Percentiles rank a stretch among this genome's conserved stretches.
These are phyloP conservation scores for Fusarium circinatum DNA, from an alignment of 2,329 filamentous ascomycete species.

Conservation along the genomic window DNA sequence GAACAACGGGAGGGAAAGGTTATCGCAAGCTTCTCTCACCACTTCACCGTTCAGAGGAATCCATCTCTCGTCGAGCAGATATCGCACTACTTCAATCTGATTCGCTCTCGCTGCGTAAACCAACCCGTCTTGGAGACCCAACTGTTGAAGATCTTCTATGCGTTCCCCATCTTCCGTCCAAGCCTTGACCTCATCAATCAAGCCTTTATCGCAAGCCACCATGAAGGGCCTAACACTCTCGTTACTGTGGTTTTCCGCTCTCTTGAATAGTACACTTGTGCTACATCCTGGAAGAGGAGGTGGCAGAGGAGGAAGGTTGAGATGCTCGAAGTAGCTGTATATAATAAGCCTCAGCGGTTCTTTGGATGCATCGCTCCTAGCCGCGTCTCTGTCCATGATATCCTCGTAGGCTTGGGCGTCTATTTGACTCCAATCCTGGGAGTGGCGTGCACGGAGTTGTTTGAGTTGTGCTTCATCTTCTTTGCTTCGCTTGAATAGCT, in stretches of 20 bases:
- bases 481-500: not conserved
- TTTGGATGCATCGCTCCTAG: not conserved
- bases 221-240: not conserved
- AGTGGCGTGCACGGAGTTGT: not conserved
- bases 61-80: not conserved
- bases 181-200: not conserved
- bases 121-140: not conserved
- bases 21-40: not conserved
- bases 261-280: not conserved
- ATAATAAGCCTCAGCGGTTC: not conserved
- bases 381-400: not conserved
- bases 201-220: not conserved
- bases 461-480: not conserved
- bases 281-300: not conserved
- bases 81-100: not conserved
- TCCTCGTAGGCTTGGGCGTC: not conserved
- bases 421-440: not conserved
- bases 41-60: not conserved
- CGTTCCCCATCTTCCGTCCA: not conserved
- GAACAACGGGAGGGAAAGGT: not conserved
- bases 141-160: not conserved
- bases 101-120: not conserved
- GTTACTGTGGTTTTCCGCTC: not conserved
- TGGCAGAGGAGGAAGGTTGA: not conserved
- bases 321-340: not conserved